These are phyloP conservation scores for Neospermospora avenae DNA, from an alignment of 2,329 filamentous ascomycete species.

Conservation along the genomic window DNA sequence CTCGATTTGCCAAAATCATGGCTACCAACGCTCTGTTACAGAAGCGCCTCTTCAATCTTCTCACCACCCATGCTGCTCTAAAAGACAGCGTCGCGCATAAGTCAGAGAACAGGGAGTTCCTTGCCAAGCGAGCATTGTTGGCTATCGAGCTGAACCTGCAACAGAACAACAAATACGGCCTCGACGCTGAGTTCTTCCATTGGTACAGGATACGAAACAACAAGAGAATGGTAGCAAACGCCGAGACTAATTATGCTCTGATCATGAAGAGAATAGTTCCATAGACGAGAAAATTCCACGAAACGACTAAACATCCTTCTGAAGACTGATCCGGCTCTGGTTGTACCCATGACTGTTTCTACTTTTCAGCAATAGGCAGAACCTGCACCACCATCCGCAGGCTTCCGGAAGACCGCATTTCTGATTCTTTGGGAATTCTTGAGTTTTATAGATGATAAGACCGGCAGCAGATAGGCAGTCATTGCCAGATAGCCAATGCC, in stretches of 20 bases:
- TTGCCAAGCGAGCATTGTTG: not conserved
- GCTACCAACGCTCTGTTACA: not conserved
- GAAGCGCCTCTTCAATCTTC: not conserved
- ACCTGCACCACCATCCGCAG: no score
- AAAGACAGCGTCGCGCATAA: not conserved
- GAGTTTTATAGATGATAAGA: no score
- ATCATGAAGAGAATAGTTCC: not conserved
- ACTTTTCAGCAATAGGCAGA: no score
- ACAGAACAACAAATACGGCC: not conserved
- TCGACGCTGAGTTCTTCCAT: not conserved
- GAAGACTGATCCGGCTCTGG: no score
- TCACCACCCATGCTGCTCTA: not conserved
- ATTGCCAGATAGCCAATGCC: no score
- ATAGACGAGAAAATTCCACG: no score
- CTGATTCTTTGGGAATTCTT: no score
- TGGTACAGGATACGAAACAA: not conserved
- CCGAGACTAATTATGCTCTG: not conserved
- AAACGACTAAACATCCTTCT: no score
- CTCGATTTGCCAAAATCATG: not conserved
- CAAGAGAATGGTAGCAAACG: not conserved
- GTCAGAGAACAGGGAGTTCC: not conserved
- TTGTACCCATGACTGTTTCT: no score
- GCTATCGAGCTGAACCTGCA: not conserved
- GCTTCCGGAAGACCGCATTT: no score
- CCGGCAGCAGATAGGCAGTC: no score